Base-by-base conservation (phyloP, 2,329 filamentous ascomycete genomes). In the Ustilaginoidea virens region DNA sequence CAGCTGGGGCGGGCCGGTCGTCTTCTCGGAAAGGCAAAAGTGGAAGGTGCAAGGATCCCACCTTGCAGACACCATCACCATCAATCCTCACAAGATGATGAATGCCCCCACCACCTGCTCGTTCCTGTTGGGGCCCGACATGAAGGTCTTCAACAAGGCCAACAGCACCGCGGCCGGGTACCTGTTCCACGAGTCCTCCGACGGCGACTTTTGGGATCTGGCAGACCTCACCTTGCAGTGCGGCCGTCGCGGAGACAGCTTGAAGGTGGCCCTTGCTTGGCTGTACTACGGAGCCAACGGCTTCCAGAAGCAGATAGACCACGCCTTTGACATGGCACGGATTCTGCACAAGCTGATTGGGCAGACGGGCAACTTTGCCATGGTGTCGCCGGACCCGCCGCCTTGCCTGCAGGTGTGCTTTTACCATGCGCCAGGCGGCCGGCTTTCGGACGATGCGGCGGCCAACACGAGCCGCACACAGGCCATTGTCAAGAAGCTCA, bases 31-130 rank as follows among this genome's bases (percentile, higher is more conserved):
- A n/a, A 56, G 56, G 33, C 75, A 80, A 24, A 59, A 58, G 25
- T 45, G 49, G 36, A 80, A 83, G 46, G 58, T 96, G 7, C 51
- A 58, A 1, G 87, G 87, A 10, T 61, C 68, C 2, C 65, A 85
- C 25, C 63, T 77, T 23, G 90, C 86, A 7, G 69, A 94, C 52
- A 82, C 74, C 10, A 61, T 96, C 22, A 82, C 85, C 2, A 69
- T 93, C 31, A 96, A 92, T 52, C 86, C 90, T 33, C 90, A 98
- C 58, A 96, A 96, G 58, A 96, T 96, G 90, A 69, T 96, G 47
- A 82, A 82, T 33, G 80, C 83, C 3, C 87, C 90, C 0, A 60
- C 92, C 23, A 93, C 86, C 0, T 96, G 86, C 56, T 86, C 79
- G 0, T 94, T 92, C 58, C 66, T 98, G 4, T 66, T 98, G 9